Percentiles rank a stretch among this genome's conserved stretches.
Conservation (phyloP, 306 rosid species). For the Vicia faba region DNA sequence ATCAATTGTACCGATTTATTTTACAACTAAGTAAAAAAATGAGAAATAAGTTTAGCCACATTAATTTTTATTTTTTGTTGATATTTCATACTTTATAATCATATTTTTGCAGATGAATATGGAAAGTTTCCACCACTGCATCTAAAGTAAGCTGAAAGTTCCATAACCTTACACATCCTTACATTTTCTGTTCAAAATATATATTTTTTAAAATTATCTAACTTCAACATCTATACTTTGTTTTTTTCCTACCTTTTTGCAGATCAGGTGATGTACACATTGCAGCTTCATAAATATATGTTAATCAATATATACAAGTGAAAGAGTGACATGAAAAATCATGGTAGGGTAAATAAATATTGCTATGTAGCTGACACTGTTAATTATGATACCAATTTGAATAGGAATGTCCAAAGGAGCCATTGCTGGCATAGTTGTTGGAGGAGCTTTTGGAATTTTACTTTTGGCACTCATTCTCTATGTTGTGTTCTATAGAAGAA, state of each 20-base stretch:
- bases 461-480: slow-evolving; percentile 45
- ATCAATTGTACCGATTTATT: neutral
- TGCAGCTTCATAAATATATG: slow-evolving; percentile 24
- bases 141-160: slow-evolving; percentile 45
- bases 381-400: too few species aligned
- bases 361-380: too few species aligned
- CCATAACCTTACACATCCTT: slow-evolving; percentile 1
- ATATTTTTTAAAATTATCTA: slow-evolving; percentile 27
- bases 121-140: slow-evolving; percentile 60
- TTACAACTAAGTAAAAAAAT: too few species aligned
- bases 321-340: slow-evolving; percentile 7
- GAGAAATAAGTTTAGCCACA: neutral
- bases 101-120: slow-evolving; percentile 57
- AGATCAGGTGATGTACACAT: slow-evolving; percentile 63
- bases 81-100: slow-evolving; percentile 31
- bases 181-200: slow-evolving; percentile 9
- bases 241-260: slow-evolving; percentile 42
- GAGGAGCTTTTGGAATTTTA: slow-evolving; percentile 50
- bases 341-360: slow-evolving; percentile 28
- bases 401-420: slow-evolving; percentile 60
- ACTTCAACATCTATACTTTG: slow-evolving; percentile 34
- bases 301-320: neutral
- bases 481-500: slow-evolving; percentile 46
- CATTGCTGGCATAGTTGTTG: slow-evolving; percentile 56
- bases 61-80: neutral